Base-by-base conservation (phyloP, 2,329 filamentous ascomycete genomes). In the Sclerotinia glacialis region DNA sequence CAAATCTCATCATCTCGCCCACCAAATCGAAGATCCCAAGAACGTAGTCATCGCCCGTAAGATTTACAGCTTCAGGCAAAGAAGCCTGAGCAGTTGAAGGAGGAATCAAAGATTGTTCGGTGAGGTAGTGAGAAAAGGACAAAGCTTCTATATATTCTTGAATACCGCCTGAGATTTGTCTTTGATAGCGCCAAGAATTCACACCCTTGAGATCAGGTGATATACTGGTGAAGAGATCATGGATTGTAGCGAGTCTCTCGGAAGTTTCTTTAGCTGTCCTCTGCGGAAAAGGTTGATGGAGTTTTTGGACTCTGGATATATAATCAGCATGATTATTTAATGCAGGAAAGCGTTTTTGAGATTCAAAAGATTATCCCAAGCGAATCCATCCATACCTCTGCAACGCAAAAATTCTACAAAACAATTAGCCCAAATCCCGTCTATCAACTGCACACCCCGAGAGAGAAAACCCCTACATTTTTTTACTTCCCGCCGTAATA, bases 1-100 rank as follows among this genome's bases (percentile, higher is more conserved):
- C 93, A 78, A 97, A 98, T 40, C 93, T 86, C 95, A 99, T 99
- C 81, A 98, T 83, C 80, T 99, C 95, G 49, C 95, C 95, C 1
- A 93, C 93, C 72, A 98, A 85, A 77, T 99, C 95, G 75, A 97
- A 97, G 2, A 99, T 79, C 11, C 94, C 95, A 69, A 95, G 89
- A 67, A 97, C 80, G 76, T 97, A 98, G 78, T 99, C 95, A 65
- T 94, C 87, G 34, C 88, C 83, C 1, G 90, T 92, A 26, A 97
- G 81, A 0, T 82, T 74, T 2, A 97, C 83, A 1, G 82, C 83
- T 0, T 79, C 77, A 8, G 76, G 71, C 9, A 88, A 77, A 2
- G 80, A 78, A 0, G 74, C 78, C 40, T 81, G 78, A 0, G 90
- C 83, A 65, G 91, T 85, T 0, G 85, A 82, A 12, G 85, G 85